Evolutionary conservation across 2,329 filamentous ascomycete genomes (phyloP).

Genomic region (Scedosporium aurantiacum): DNA sequence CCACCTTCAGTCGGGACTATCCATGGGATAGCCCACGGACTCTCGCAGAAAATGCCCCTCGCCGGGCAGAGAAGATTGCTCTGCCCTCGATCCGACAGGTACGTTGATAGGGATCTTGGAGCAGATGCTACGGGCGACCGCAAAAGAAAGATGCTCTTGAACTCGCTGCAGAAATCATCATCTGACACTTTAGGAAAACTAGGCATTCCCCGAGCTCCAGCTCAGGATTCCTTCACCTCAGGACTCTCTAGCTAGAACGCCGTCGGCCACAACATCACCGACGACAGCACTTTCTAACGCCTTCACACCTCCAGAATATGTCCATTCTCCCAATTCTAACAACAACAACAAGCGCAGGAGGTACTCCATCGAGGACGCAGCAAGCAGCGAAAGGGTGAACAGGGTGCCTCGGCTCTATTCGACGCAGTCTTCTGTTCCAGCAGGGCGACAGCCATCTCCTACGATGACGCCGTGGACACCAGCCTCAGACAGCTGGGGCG

Average conservation of each 20-base stretch:
- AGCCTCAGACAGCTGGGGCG: constrained; percentile 24
- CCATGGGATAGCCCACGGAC: constrained; percentile 2
- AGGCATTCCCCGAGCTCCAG: constrained; percentile 37
- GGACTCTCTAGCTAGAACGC: constrained; percentile 18
- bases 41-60: background rate
- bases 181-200: constrained; percentile 13
- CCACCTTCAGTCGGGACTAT: constrained; percentile 5
- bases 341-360: constrained; percentile 31
- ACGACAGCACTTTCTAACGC: constrained; percentile 17
- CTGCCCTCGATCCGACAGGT: constrained; percentile 45
- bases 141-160: background rate
- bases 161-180: background rate
- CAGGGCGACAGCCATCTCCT: constrained; percentile 17
- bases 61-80: constrained; percentile 5
- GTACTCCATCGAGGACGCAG: constrained; percentile 29
- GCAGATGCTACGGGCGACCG: background rate
- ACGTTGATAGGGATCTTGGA: constrained; percentile 11
- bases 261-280: constrained; percentile 24
- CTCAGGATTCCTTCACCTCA: constrained; percentile 23
- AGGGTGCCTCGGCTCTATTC: constrained; percentile 37
- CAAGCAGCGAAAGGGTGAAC: constrained; percentile 26
- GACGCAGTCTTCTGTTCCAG: background rate
- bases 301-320: constrained; percentile 33
- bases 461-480: constrained; percentile 24
- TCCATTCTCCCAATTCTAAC: constrained; percentile 33